Base-by-base conservation (phyloP, 129 eudicot genomes). In the Saposhnikovia divaricata region DNA sequence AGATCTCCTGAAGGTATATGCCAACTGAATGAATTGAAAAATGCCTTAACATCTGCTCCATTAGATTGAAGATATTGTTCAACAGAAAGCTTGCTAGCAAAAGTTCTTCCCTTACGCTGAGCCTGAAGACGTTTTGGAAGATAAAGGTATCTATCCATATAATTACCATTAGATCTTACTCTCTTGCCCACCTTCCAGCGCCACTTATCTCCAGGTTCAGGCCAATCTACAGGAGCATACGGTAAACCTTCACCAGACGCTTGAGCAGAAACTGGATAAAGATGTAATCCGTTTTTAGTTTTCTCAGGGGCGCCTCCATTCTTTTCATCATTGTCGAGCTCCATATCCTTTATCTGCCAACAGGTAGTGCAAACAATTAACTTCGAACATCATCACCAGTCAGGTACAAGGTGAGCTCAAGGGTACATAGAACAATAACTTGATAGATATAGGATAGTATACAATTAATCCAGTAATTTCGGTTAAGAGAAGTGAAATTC, bases 191-290 rank as follows among this genome's bases (percentile, higher is more conserved):
- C 74, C 75, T 61, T 61, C 81, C 81, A 66, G 39, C 57, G 42
- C 81, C 74, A 61, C 74, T 42, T 78, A 44, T 45, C 74, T 65
- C 81, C 46, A 51, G 90, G 92, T 45, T 73, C 78, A 15, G 97
- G 97, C 83, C 89, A 93, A 87, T 91, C 86, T 48, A 83, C 86
- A 0, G 98, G 98, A 59, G 98, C 98, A 81, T 93, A 93, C 2
- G 97, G 97, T 68, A 87, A 86, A 77, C 96, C 97, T 34, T 81
- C 80, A 45, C 97, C 98, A 9, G 93, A 86, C 16, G 77, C 85
- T 9, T 57, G 14, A 28, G 74, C 85, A 31, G 85, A 78, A 75
- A 91, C 91, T 21, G 91, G 95, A 72, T 79, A 80, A 21, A 87
- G 79, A 48, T 77, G 78, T 7, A 85, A 39, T 21, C 89, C 90